Evolutionary conservation across 2,329 filamentous ascomycete genomes (phyloP), one percentile per base, ranked within the genome.

Genomic region (Trichoderma pleuroti): DNA sequence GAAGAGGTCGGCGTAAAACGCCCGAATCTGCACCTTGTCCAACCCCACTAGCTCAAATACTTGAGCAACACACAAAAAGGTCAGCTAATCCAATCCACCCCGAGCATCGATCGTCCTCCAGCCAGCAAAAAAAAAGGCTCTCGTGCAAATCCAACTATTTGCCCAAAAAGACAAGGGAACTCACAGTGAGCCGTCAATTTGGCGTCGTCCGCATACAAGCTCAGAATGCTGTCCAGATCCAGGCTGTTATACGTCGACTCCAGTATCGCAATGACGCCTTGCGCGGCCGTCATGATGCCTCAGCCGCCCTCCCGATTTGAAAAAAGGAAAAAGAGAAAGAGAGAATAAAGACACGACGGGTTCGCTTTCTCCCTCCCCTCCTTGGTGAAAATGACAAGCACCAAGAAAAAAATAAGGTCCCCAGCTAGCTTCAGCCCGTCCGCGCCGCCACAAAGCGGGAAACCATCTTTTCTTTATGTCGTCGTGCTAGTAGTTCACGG

Each of bases 181-280:
- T 61, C 32, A 69, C 66, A 61, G 46, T 69, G 57, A 39, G 56
- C 57, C 16, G 66, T 54, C 8, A 69, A 60, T 28, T 42, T 70
- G 49, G 61, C 68, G 61, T 70, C 68, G 24, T 70, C 61, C 10
- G 60, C 49, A 57, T 65, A 70, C 34, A 70, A 24, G 21, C 21
- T 36, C 68, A 70, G 34, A 52, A 70, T 64, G 6, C 21, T 28
- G 7, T 70, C 68, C 49, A 70, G 10, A 59, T 70, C 68, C 36
- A 64, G 36, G 34, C 52, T 70, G 7, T 70, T 70, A 30, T 34
- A 70, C 14, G 61, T 65, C 34, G 61, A 65, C 61, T 70, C 68
- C 34, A 70, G 39, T 11, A 65, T 64, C 32, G 68, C 46, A 42
- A 70, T 65, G 36, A 65, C 60, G 42, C 39, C 66, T 11, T 61